Base-by-base conservation (phyloP, 2,329 filamentous ascomycete species). In the Colletotrichum neosansevieriae region DNA sequence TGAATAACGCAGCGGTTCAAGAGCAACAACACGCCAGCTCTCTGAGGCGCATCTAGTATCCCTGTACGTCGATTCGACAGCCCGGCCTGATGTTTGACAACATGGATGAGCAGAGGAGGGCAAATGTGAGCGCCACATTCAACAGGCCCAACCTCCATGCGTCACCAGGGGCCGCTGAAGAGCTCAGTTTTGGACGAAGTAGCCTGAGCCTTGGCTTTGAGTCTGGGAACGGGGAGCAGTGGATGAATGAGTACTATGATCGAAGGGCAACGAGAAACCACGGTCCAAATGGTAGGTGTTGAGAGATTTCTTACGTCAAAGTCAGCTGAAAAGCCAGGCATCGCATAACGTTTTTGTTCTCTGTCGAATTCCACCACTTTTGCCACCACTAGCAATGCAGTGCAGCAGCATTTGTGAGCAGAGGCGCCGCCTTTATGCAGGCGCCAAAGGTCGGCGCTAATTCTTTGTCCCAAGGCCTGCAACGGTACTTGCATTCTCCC, bases 211-310 rank as follows among this genome's bases (percentile, higher is more conserved):
- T 15, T 15, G 56, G 59, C 17, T 42, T 66, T 13, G 54, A 66
- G 9, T 38, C 56, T 29, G 54, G 47, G 17, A 47, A 29, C n/a
- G 12, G 21, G 29, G 47, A 49, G n/a, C 54, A 60, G 49, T 69
- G 66, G 66, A 56, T 65, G 61, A 65, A 59, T 34, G 61, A 69
- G 24, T 69, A 69, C 34, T 69, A 66, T 40, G 66, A 69, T 19
- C 66, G 66, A 21, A 58, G 66, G 50, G 61, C 66, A 2, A 69
- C 66, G 13, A 40, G 66, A 15, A 59, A 58, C 21, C 66, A 66
- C 36, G 66, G 66, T 42, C 66, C 66, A 3, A 69, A 69, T 21
- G 66, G 66, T 69, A 54, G 61, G 66, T 66, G 11, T 40, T 3
- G 21, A 6, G 36, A 32, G 19, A 50, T 38, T n/a, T 12, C 17